Evolutionary conservation across 139 green algal genomes (phyloP).

Genomic region (Coelastrella sp.): DNA sequence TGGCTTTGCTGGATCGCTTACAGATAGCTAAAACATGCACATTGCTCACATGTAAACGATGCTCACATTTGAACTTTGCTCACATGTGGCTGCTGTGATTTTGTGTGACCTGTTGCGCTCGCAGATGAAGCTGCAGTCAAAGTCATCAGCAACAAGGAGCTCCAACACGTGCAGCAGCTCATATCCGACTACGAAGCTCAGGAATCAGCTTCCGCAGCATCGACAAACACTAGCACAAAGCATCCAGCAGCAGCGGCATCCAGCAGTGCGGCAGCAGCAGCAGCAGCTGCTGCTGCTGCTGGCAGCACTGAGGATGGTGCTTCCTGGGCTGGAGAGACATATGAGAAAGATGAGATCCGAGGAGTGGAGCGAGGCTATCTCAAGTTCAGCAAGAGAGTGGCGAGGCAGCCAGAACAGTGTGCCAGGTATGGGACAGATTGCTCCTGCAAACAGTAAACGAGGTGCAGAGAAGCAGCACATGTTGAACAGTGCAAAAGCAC

Average conservation of each 20-base stretch:
- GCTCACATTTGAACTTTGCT: too few species aligned
- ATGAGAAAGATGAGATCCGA: slow-evolving; percentile 71
- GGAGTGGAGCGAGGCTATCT: slow-evolving; percentile 62
- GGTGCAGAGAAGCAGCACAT: too few species aligned
- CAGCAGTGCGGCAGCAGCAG: neutral
- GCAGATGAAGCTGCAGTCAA: neutral
- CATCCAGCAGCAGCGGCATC: slow-evolving; percentile 9
- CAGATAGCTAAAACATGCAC: too few species aligned
- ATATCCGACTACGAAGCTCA: slow-evolving; percentile 56
- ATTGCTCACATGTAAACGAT: too few species aligned
- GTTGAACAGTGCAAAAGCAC: too few species aligned
- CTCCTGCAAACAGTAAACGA: too few species aligned
- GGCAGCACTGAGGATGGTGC: neutral
- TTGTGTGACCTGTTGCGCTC: too few species aligned
- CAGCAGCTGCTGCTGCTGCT: neutral
- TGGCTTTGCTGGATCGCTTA: too few species aligned
- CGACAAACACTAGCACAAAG: neutral
- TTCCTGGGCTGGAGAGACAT: slow-evolving; percentile 74
- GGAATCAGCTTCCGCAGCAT: slow-evolving; percentile 17
- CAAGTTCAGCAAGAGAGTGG: slow-evolving; percentile 72
- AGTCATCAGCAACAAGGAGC: slow-evolving; percentile 36
- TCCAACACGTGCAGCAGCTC: slow-evolving; percentile 60
- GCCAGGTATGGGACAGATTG: slow-evolving; percentile 49
- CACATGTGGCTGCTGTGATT: too few species aligned
- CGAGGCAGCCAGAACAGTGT: slow-evolving; percentile 73